Evolutionary conservation across 1,139 yeast genomes (phyloP), one percentile per base, ranked within the genome.

Genomic region (Blastobotrys persicus): DNA sequence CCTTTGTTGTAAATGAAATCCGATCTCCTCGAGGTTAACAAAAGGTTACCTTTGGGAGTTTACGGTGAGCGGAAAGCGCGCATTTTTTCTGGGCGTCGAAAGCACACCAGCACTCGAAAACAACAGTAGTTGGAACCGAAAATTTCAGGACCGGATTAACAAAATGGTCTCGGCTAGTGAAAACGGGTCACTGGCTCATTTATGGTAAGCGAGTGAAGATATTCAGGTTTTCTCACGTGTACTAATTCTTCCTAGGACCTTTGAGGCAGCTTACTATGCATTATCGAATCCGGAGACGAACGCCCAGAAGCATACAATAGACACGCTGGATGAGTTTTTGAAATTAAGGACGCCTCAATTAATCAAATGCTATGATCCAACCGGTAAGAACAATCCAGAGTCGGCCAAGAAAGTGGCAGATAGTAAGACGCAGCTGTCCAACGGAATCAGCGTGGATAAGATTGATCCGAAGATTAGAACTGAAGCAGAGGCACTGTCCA

Each of bases 241-340:
- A 14, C 43, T 33, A 31, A 34, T 37, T 19, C 18, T n/a, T 2
- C 33, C 18, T 34, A 58, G 61, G 59, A 58, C 64, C n/a, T 60
- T 55, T 47, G 63, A 60, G 52, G 59, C 64, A n/a, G 64, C 64
- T 11, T 60, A 56, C 46, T 53, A 56, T 46, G 57, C 56, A 17
- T 46, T 60, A 35, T 41, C 48, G 32, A 42, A 52, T 13, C 47
- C 55, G 28, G 41, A 37, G n/a, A 52, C 52, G 12, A 44, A 52
- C 19, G 46, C 53, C n/a, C 44, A 44, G 13, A 19, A 26, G 13
- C 56, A 53, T 42, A 47, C 57, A 6, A 26, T 61, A 44, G 48
- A 48, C 39, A 55, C 59, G 19, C 52, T 61, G 12, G 56, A 52
- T 32, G 38, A 42, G 31, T 64, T 63, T 46, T 45, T 59, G 18